phyloP scores from a whole-genome alignment of 805 yeast genomes.

The Cyberlindnera euphorbiiphila region DNA sequence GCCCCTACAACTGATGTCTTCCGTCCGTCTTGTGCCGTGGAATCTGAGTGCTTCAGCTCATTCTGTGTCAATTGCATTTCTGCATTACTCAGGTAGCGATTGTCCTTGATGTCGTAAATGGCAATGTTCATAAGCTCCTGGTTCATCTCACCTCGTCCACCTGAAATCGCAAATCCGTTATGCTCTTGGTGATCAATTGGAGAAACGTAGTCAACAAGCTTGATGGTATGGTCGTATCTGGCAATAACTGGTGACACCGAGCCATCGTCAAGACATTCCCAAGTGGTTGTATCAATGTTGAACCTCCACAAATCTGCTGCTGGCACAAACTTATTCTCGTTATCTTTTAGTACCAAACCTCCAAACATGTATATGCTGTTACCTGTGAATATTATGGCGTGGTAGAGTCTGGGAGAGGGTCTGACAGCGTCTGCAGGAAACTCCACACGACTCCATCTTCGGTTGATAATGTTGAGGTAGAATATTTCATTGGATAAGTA shows the following conservation, averaged over 20 bases:
- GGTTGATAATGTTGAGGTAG: constrained; percentile 52
- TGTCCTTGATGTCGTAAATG: constrained; percentile 43
- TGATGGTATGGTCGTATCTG: constrained; percentile 53
- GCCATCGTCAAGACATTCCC: constrained; percentile 51
- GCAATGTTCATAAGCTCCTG: constrained; percentile 32
- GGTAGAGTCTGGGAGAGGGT: constrained; percentile 45
- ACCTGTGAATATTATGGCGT: constrained; percentile 49
- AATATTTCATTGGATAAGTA: constrained; percentile 59
- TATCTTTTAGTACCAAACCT: constrained; percentile 47
- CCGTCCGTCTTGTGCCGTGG: constrained; percentile 15
- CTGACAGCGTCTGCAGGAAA: constrained; percentile 18
- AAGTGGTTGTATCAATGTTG: constrained; percentile 45
- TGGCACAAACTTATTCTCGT: constrained; percentile 38
- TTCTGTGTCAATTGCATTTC: constrained; percentile 23
- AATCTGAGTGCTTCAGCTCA: constrained; percentile 15
- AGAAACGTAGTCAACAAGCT: constrained; percentile 36
- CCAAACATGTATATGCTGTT: constrained; percentile 59
- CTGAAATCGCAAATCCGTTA: constrained; percentile 49
- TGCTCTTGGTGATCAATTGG: constrained; percentile 36
- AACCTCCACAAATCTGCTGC: constrained; percentile 70
- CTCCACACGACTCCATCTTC: constrained; percentile 50
- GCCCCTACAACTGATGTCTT: constrained; percentile 6
- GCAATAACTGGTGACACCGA: constrained; percentile 33
- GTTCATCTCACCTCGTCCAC: constrained; percentile 42
- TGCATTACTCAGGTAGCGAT: constrained; percentile 21